Conservation (phyloP, 176 grass and related monocot genomes). For the Alloteropsis semialata region DNA sequence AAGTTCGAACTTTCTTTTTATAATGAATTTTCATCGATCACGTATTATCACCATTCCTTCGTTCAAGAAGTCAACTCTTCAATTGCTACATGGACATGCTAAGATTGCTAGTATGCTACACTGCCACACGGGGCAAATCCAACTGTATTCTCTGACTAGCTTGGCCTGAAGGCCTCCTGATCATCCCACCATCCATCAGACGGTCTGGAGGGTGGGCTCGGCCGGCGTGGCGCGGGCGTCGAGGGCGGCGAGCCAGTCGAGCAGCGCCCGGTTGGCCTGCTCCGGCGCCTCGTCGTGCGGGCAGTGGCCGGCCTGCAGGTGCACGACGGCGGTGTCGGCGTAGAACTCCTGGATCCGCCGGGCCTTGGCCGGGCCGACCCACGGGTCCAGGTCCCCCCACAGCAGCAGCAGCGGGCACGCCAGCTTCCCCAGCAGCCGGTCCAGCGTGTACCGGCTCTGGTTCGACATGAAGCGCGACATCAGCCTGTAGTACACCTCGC, state of each 20-base stretch:
- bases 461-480: conserved; percentile 94
- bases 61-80: not conserved
- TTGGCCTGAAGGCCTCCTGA: too few relatives aligned
- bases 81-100: not conserved
- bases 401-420: conserved; percentile 80
- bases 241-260: conserved; percentile 62
- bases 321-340: conserved; percentile 61
- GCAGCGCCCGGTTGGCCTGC: conserved; percentile 66
- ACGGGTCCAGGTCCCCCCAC: conserved; percentile 91
- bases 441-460: conserved; percentile 88
- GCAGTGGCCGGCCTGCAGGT: conserved; percentile 87
- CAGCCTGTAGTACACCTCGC: conserved; percentile 90
- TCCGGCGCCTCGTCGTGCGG: conserved; percentile 96
- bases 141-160: too few relatives aligned
- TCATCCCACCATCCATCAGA: conserved; percentile 41
- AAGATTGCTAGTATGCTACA: too few relatives aligned
- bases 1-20: not conserved
- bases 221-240: conserved; percentile 31
- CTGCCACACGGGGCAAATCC: too few relatives aligned
- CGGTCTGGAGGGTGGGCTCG: conserved; percentile 45
- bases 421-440: conserved; percentile 66
- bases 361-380: conserved; percentile 83
- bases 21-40: not conserved
- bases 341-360: conserved; percentile 77
- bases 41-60: not conserved